Evolutionary conservation across 768 basidiomycete genomes (phyloP).

Genomic region (Leccinum incarnatum): DNA sequence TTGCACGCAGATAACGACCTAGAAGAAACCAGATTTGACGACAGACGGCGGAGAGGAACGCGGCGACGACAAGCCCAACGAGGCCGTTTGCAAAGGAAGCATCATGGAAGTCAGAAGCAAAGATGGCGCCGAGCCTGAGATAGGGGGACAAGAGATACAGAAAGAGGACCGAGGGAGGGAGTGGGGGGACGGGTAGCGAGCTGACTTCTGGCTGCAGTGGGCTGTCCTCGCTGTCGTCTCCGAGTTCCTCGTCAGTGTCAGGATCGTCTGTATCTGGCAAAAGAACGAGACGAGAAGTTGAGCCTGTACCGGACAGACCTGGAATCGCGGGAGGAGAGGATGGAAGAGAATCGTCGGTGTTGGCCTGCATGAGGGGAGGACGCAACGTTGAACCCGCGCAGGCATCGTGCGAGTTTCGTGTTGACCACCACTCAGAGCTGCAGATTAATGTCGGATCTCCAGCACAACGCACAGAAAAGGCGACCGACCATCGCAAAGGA

Average conservation of each 20-base stretch:
- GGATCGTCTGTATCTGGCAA: constrained; percentile 52
- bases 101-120: constrained; percentile 45
- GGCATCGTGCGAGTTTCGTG: constrained; percentile 18
- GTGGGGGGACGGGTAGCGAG: constrained; percentile 39
- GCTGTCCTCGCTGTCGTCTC: constrained; percentile 36
- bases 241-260: constrained; percentile 42
- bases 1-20: constrained; percentile 64
- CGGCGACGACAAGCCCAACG: constrained; percentile 49
- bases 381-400: background rate
- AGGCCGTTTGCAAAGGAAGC: constrained; percentile 50
- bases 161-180: constrained; percentile 57
- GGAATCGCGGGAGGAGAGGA: background rate
- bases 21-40: constrained; percentile 77
- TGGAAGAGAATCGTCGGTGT: constrained; percentile 12
- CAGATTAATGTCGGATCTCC: background rate
- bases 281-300: constrained; percentile 59
- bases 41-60: constrained; percentile 56
- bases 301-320: constrained; percentile 32
- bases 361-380: constrained; percentile 14
- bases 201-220: constrained; percentile 4
- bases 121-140: constrained; percentile 68
- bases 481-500: constrained; percentile 19
- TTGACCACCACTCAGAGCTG: background rate
- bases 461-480: constrained; percentile 1
- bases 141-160: constrained; percentile 68